Conservation (phyloP, 305 asterid genomes). For the Caryopteris hybrid region DNA sequence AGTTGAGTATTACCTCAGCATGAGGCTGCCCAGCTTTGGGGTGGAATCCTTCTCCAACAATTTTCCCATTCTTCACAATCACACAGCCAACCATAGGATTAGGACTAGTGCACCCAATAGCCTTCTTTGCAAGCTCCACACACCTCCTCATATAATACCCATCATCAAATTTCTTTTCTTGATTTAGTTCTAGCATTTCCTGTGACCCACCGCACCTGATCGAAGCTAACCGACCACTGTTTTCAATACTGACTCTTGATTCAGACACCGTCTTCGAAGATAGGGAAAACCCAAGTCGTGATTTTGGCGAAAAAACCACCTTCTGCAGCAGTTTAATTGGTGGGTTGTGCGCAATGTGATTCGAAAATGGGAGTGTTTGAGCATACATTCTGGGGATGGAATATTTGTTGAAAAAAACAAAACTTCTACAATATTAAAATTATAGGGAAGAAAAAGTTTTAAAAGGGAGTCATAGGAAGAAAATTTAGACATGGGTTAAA, state of each 20-base stretch:
- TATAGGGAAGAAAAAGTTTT: too few species aligned
- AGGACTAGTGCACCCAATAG: constrained; percentile 84
- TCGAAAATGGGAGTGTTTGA: constrained; percentile 34
- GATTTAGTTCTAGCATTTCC: constrained; percentile 10
- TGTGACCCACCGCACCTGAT: constrained; percentile 34
- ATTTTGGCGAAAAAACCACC: constrained; percentile 17
- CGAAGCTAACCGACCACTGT: constrained; percentile 20
- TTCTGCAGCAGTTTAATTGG: constrained; percentile 22
- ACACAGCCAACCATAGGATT: constrained; percentile 99
- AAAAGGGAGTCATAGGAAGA: too few species aligned
- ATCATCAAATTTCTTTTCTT: constrained; percentile 43
- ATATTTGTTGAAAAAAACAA: background rate
- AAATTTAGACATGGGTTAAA: too few species aligned
- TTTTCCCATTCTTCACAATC: constrained; percentile 74
- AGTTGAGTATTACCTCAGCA: constrained; percentile 65
- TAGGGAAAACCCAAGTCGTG: constrained; percentile 34
- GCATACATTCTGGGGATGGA: constrained; percentile 29
- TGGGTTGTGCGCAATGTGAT: constrained; percentile 15
- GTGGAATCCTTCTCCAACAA: constrained; percentile 93
- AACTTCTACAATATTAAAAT: too few species aligned
- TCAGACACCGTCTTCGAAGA: constrained; percentile 36
- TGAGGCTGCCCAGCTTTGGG: constrained; percentile 99
- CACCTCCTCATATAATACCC: constrained; percentile 74
- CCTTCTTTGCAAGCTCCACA: constrained; percentile 82
- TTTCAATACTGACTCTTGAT: constrained; percentile 29